Conservation (phyloP, 2,329 filamentous ascomycete genomes). For the Calonectria pseudoreteaudii region DNA sequence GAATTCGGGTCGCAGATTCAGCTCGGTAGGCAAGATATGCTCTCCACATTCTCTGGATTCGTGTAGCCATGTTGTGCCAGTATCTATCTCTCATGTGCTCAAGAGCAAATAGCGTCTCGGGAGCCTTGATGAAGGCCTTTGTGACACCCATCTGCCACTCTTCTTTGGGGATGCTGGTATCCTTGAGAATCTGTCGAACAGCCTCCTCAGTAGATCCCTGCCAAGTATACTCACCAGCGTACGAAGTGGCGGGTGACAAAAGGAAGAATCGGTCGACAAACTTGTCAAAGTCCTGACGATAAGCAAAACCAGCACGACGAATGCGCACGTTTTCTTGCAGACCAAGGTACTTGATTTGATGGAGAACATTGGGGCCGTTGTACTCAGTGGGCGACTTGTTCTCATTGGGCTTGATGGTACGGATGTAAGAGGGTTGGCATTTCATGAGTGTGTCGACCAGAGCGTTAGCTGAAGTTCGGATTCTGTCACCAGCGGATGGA, state of each 20-base stretch:
- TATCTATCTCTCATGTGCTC: conserved; percentile 98
- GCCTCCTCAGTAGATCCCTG: conserved; percentile 88
- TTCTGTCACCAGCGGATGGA: conserved; percentile 95
- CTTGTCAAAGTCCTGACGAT: conserved; percentile 96
- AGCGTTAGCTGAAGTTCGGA: conserved; percentile 93
- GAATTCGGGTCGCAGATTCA: conserved; percentile 93
- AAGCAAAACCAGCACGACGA: conserved; percentile 94
- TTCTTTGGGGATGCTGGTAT: conserved; percentile 93
- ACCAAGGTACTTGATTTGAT: conserved; percentile 99
- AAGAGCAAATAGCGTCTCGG: conserved; percentile 94
- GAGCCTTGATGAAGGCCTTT: conserved; percentile 98
- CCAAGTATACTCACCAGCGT: conserved; percentile 98
- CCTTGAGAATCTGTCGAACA: conserved; percentile 92
- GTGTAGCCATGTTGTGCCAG: conserved; percentile 99
- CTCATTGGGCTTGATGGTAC: conserved; percentile 99
- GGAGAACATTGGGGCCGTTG: conserved; percentile 90
- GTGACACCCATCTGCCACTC: conserved; percentile 98
- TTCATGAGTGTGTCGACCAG: conserved; percentile 97
- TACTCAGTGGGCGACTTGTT: conserved; percentile 97
- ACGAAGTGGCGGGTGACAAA: conserved; percentile 92
- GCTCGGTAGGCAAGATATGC: conserved; percentile 93
- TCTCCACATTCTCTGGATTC: conserved; percentile 97
- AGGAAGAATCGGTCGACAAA: conserved; percentile 98
- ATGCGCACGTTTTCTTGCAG: conserved; percentile 99
- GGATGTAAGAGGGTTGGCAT: conserved; percentile 96